phyloP scores from a whole-genome alignment of 306 rosid species.

The Sesbania bispinosa region DNA sequence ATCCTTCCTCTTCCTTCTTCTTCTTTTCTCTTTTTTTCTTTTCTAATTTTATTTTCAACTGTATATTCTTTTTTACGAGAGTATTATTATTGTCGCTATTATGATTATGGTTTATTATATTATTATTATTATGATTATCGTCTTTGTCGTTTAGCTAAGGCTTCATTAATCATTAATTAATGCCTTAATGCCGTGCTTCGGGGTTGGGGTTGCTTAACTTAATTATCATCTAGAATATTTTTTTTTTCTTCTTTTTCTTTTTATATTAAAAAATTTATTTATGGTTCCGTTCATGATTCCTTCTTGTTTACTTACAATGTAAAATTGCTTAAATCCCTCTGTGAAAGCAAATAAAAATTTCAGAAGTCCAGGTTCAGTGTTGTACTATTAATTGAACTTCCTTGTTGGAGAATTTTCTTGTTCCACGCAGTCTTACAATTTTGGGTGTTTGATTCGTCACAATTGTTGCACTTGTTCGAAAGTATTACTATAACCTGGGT shows the following conservation, averaged over 20 bases:
- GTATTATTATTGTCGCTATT: not conserved
- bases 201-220: not conserved
- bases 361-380: not conserved
- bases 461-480: not conserved
- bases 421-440: not conserved
- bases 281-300: slow-evolving; percentile 1
- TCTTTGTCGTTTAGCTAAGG: slow-evolving; percentile 25
- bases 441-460: not conserved
- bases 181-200: not conserved
- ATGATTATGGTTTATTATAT: not conserved
- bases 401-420: not conserved
- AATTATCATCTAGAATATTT: not conserved
- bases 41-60: not conserved
- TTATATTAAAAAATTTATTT: not conserved
- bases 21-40: not conserved
- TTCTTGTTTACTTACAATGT: slow-evolving; percentile 12
- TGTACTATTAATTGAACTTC: not conserved
- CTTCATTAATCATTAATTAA: slow-evolving; percentile 5
- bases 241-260: not conserved
- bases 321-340: not conserved
- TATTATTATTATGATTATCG: not conserved
- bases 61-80: not conserved
- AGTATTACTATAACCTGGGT: not conserved
- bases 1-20: not conserved
- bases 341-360: not conserved